Conservation (phyloP, 2,329 filamentous ascomycete species). For the Hawksworthiomyces lignivorus region DNA sequence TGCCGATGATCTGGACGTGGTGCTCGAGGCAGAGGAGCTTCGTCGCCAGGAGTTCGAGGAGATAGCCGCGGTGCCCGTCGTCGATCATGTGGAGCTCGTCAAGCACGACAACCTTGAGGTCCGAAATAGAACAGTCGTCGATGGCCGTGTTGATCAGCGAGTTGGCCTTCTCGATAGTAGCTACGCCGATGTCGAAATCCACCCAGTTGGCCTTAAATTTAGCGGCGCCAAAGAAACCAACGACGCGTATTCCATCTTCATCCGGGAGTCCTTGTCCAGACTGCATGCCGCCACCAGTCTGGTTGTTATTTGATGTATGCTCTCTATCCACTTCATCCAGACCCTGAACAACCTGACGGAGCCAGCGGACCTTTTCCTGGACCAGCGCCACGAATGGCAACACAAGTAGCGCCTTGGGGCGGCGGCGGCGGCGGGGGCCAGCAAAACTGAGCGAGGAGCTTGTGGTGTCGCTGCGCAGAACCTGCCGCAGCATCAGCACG, state of each 20-base stretch:
- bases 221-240: conserved; percentile 68
- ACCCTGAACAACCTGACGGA: conserved; percentile 57
- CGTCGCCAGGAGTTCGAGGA: conserved; percentile 66
- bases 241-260: conserved; percentile 54
- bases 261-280: conserved; percentile 39
- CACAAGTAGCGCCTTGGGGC: conserved; percentile 60
- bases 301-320: too few species aligned
- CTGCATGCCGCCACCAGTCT: too few species aligned
- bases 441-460: too few species aligned
- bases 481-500: conserved; percentile 63
- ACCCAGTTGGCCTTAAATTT: conserved; percentile 60
- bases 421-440: conserved; percentile 21
- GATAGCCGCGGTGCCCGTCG: conserved; percentile 66
- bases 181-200: conserved; percentile 71
- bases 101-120: conserved; percentile 59
- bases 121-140: conserved; percentile 58
- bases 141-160: conserved; percentile 66
- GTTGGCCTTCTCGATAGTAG: conserved; percentile 78
- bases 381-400: conserved; percentile 73
- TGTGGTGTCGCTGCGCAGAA: conserved; percentile 38
- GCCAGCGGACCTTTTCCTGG: conserved; percentile 70
- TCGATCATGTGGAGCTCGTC: conserved; percentile 81
- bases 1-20: conserved; percentile 63
- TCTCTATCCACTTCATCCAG: conserved; percentile 32
- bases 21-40: conserved; percentile 64